phyloP scores from a whole-genome alignment of 192 early-diverging fungal species.

The Pilobolus umbonatus region DNA sequence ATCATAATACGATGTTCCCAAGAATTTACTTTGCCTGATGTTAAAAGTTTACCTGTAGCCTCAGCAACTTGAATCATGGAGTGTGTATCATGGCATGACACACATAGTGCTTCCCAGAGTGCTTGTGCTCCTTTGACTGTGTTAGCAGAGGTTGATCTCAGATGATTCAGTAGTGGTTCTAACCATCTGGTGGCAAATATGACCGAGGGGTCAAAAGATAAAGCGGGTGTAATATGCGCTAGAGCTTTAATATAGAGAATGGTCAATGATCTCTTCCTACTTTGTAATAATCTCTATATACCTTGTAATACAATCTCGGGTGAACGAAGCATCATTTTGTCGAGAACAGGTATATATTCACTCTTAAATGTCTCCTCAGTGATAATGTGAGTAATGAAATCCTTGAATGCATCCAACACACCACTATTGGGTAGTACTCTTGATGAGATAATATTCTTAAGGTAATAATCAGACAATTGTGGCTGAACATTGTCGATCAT shows the following conservation, averaged over 20 bases:
- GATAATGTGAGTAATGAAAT: conserved; percentile 56
- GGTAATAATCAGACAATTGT: conserved; percentile 53
- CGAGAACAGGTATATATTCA: conserved; percentile 59
- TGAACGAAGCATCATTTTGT: conserved; percentile 77
- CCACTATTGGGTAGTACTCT: conserved; percentile 43
- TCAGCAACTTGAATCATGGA: conserved; percentile 56
- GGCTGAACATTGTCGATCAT: conserved; percentile 39
- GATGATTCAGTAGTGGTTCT: conserved; percentile 58
- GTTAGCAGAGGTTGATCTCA: conserved; percentile 60
- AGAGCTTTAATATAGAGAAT: conserved; percentile 41
- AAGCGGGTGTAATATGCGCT: conserved; percentile 40
- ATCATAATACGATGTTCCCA: conserved; percentile 65
- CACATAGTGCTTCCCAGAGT: conserved; percentile 56
- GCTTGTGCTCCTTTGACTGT: conserved; percentile 51
- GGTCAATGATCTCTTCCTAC: neutral
- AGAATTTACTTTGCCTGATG: conserved; percentile 49
- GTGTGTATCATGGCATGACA: conserved; percentile 39
- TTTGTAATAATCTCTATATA: conserved; percentile 14
- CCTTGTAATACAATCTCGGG: conserved; percentile 74
- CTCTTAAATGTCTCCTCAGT: conserved; percentile 46
- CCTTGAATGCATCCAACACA: conserved; percentile 46
- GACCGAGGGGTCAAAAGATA: conserved; percentile 56
- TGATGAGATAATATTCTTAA: conserved; percentile 50
- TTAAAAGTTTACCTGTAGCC: conserved; percentile 57
- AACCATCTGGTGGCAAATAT: conserved; percentile 59